Base-by-base conservation (phyloP, 1,139 yeast genomes). In the Lodderomyces metapsilosis region DNA sequence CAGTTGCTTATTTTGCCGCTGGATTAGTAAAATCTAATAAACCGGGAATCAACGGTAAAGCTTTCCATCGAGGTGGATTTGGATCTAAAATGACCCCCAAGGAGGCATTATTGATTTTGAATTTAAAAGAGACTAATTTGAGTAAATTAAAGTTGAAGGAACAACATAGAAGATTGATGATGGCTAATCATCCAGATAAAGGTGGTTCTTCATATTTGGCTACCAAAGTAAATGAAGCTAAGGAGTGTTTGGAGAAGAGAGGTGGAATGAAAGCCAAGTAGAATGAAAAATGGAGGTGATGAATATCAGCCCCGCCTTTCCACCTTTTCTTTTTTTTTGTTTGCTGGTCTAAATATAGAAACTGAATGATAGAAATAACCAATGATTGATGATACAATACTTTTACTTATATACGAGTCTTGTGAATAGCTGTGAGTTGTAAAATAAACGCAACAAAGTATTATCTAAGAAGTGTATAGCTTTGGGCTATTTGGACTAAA, bases 151-250 rank as follows among this genome's bases (percentile, higher is more conserved):
- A 81, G 59, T 74, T 92, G 58, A 91, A 92, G 65, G 98, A 91
- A 50, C 88, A 87, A 41, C 98, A 92, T 64, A 81, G 98, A 68
- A 80, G 78, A 60, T 61, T 71, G 47, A 86, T 88, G 68, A 89
- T 92, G 96, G 73, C 92, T 61, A 92, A 92, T 67, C 98, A 92
- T 61, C 98, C 98, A 10, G 98, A 92, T 68, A 87, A 94, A 60
- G 98, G 98, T 40, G 98, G 98, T 8, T 86, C 96, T 15, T 92
- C 98, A 31, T 91, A 80, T 57, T 64, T 92, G 59, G 98, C 98
- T 46, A 91, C 98, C 38, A 92, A 92, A 72, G 89, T 92, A 52
- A 92, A 92, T 62, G 98, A 92, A 68, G 98, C 98, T 41, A 92
- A 92, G 64, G 96, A 89, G 57, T 84, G 89, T 60, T 74, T 92